phyloP scores from a whole-genome alignment of 1,284 basidiomycete genomes.

The Schizophyllum amplum region DNA sequence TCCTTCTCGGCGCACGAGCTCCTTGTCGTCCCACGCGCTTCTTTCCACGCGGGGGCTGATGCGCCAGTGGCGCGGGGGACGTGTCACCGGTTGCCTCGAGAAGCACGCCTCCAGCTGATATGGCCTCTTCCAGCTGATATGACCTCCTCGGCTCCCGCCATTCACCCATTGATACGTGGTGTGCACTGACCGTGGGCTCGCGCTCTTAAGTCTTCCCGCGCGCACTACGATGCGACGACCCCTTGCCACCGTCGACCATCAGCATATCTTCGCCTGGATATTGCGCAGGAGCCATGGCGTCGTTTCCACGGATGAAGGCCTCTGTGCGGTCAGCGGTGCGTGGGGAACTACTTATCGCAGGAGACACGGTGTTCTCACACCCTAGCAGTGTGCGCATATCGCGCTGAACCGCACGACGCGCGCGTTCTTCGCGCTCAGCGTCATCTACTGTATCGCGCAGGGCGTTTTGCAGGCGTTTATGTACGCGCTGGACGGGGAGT shows the following conservation, averaged over 20 bases:
- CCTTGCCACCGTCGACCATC: neutral
- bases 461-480: slow-evolving; percentile 43
- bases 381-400: neutral
- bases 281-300: too few relatives aligned
- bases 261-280: too few relatives aligned
- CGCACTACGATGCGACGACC: neutral
- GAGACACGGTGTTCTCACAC: too few relatives aligned
- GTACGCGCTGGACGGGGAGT: slow-evolving; percentile 36
- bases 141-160: neutral
- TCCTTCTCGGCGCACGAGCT: too few relatives aligned
- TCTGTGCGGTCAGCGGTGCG: neutral
- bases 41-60: too few relatives aligned
- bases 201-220: neutral
- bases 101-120: neutral
- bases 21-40: too few relatives aligned
- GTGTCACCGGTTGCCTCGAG: neutral
- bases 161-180: neutral
- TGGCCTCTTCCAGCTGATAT: neutral
- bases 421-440: slow-evolving; percentile 40
- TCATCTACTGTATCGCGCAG: slow-evolving; percentile 33
- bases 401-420: slow-evolving; percentile 25
- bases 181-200: neutral
- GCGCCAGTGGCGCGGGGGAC: too few relatives aligned
- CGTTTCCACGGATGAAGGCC: neutral
- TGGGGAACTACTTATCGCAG: neutral